Conservation (phyloP, 108 stramenopile genomes). For the Epithemia pelagica region DNA sequence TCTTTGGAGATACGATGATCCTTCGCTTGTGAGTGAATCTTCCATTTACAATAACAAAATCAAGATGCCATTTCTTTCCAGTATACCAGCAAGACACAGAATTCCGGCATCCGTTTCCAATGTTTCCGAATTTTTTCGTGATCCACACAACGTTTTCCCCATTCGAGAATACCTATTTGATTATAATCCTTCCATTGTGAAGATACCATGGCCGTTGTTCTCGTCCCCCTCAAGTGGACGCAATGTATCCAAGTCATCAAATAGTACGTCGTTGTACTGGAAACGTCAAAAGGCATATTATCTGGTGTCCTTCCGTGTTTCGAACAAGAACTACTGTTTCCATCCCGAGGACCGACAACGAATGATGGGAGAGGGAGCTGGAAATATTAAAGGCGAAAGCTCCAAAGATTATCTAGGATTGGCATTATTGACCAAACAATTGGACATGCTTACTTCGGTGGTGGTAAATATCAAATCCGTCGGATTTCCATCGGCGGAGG, state of each 20-base stretch:
- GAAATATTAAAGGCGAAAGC: not conserved
- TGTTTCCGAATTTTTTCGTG: not conserved
- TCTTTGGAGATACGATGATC: not conserved
- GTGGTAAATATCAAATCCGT: conserved; percentile 1
- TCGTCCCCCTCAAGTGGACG: not conserved
- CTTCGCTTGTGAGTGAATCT: too few species aligned
- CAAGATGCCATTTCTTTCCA: not conserved
- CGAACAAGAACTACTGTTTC: conserved; percentile 13
- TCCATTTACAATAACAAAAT: not conserved
- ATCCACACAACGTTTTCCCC: conserved; percentile 6
- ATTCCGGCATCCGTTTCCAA: not conserved
- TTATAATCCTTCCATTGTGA: conserved; percentile 19
- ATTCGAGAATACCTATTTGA: conserved; percentile 15
- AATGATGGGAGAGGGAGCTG: conserved; percentile 4
- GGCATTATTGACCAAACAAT: conserved; percentile 1
- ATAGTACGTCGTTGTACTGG: too few species aligned
- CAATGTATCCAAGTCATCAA: not conserved
- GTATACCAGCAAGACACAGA: not conserved
- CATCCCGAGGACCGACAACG: conserved; percentile 7
- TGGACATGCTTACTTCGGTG: not conserved
- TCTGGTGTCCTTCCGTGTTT: conserved; percentile 14
- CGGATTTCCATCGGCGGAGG: conserved; percentile 5
- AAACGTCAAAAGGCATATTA: not conserved
- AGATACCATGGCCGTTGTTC: not conserved
- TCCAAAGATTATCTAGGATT: conserved; percentile 5